Evolutionary conservation across 352 stramenopile species (phyloP).

Genomic region (Phytophthora pluvialis): DNA sequence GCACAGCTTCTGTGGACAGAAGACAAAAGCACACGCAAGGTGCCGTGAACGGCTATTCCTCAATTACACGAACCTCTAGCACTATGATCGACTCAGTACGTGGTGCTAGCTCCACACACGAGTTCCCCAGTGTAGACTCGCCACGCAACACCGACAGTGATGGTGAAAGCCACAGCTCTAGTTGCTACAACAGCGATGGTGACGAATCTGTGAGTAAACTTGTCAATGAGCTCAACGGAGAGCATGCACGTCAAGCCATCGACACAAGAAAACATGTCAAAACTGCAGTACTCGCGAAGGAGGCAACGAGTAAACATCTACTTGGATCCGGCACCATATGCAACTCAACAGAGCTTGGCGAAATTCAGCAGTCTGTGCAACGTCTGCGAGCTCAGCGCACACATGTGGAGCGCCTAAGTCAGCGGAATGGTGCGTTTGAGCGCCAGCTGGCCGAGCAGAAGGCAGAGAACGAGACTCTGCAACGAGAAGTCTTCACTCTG

Average conservation of each 20-base stretch:
- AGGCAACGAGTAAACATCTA: background rate
- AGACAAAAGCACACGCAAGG: background rate
- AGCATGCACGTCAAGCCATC: no score
- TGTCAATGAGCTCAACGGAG: background rate
- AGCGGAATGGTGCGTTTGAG: conserved; percentile 53
- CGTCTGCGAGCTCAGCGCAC: conserved; percentile 55
- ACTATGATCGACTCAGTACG: background rate
- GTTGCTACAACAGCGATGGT: background rate
- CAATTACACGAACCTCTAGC: background rate
- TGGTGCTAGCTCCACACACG: background rate
- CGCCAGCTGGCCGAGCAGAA: conserved; percentile 34
- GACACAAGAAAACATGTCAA: conserved; percentile 8
- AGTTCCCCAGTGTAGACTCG: background rate
- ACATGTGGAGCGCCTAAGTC: conserved; percentile 58
- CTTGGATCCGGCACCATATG: conserved; percentile 16
- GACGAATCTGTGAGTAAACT: conserved; percentile 8
- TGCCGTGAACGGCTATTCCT: background rate
- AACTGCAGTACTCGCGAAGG: no score
- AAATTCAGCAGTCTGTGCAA: conserved; percentile 67
- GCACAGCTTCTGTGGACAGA: conserved; percentile 4
- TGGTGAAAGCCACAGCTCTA: background rate
- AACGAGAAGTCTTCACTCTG: conserved; percentile 43
- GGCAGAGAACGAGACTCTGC: conserved; percentile 55
- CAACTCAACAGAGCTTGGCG: conserved; percentile 31
- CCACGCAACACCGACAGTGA: background rate